Percentiles rank a stretch among this genome's conserved stretches.
These are phyloP conservation scores for Macrophomina phaseolina DNA, from an alignment of 2,329 filamentous ascomycete species.

Conservation along the genomic window DNA sequence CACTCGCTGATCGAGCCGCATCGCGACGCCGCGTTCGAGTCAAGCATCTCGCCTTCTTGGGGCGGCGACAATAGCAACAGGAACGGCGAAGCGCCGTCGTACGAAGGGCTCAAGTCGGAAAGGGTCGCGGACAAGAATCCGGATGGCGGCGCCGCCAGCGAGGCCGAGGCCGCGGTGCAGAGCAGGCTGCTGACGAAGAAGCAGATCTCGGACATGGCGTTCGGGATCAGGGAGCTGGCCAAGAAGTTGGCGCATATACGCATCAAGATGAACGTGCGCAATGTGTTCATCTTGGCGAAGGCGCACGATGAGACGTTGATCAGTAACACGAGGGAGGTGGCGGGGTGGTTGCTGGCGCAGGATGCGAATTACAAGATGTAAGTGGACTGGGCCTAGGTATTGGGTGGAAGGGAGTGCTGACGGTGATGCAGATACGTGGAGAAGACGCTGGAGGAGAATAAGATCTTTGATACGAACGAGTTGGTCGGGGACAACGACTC, in stretches of 20 bases:
- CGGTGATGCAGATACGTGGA: slow-evolving; percentile 66
- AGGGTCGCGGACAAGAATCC: slow-evolving; percentile 52
- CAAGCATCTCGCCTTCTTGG: not conserved
- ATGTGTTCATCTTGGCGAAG: slow-evolving; percentile 89
- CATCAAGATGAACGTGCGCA: slow-evolving; percentile 79
- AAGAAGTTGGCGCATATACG: slow-evolving; percentile 83
- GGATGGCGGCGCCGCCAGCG: slow-evolving; percentile 36
- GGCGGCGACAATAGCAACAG: slow-evolving; percentile 19
- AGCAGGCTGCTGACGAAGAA: slow-evolving; percentile 90
- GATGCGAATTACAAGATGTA: slow-evolving; percentile 78
- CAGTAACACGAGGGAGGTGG: slow-evolving; percentile 74
- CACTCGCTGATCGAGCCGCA: slow-evolving; percentile 62
- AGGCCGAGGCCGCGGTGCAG: slow-evolving; percentile 50
- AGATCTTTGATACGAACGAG: slow-evolving; percentile 74
- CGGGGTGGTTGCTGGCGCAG: slow-evolving; percentile 78
- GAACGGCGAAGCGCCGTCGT: slow-evolving; percentile 31
- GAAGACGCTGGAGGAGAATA: slow-evolving; percentile 72
- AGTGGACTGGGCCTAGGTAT: slow-evolving; percentile 25
- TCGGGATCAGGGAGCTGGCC: slow-evolving; percentile 89
- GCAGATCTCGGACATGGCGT: slow-evolving; percentile 95
- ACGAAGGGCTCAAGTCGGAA: slow-evolving; percentile 43
- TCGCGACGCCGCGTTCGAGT: slow-evolving; percentile 37
- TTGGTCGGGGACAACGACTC: slow-evolving; percentile 67
- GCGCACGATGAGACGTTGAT: slow-evolving; percentile 85
- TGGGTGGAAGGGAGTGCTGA: slow-evolving; percentile 19